These are phyloP conservation scores for Flaveria linearis DNA, from an alignment of 129 eudicot genomes.

Conservation along the genomic window DNA sequence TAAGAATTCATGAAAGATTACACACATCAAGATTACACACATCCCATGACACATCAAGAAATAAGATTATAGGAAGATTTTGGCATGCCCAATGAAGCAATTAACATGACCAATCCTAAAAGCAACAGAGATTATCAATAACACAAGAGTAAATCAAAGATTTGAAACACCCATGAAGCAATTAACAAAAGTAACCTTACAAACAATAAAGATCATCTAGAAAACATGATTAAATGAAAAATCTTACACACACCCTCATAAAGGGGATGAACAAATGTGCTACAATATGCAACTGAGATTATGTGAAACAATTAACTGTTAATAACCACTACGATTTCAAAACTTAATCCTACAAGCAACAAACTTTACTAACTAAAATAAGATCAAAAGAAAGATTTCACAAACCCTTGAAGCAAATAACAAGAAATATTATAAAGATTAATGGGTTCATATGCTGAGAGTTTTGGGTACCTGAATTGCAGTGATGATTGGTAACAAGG, in stretches of 20 bases:
- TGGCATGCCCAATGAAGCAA: conserved; percentile 1
- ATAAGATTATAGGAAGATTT: background rate
- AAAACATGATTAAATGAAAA: background rate
- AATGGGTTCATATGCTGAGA: conserved; percentile 1
- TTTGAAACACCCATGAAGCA: conserved; percentile 2
- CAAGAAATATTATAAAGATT: background rate
- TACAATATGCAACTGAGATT: background rate
- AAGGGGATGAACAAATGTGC: background rate
- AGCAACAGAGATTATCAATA: background rate
- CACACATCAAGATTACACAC: too few species aligned
- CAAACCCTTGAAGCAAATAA: background rate
- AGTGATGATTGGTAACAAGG: background rate
- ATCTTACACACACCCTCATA: background rate
- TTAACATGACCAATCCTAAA: background rate
- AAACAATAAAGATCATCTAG: background rate
- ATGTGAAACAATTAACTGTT: too few species aligned
- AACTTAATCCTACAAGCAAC: background rate
- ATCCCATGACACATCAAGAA: background rate
- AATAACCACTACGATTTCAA: too few species aligned
- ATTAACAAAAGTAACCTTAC: background rate
- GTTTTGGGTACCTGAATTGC: conserved; percentile 11
- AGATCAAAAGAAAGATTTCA: background rate
- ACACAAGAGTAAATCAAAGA: background rate
- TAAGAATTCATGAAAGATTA: too few species aligned
- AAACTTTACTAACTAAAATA: background rate